Base-by-base conservation (phyloP, 2,329 filamentous ascomycete genomes). In the Alternaria sp. region DNA sequence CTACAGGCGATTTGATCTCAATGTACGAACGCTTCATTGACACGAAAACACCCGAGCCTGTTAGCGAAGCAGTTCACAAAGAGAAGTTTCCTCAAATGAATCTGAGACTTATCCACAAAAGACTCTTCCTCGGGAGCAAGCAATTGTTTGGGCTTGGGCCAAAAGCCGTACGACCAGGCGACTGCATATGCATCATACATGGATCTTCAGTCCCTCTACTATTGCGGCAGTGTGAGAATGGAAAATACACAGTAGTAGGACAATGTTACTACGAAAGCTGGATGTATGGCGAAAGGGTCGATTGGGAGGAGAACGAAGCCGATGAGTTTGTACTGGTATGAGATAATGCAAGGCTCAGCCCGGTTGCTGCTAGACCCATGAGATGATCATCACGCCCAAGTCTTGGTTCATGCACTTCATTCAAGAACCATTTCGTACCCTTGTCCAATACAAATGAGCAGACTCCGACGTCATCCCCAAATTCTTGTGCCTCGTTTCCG, bases 241-340 rank as follows among this genome's bases (percentile, higher is more conserved):
- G 9, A n/a, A 50, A 40, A 17, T 60, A 43, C 15, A 60, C 25
- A 19, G 46, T 59, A 12, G 23, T 44, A 4, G 61, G 47, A 13
- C 32, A 56, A 19, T 63, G 50, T 49, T 54, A 50, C 19, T 17
- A 60, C n/a, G 56, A 61, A 6, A 52, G 21, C n/a, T 49, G 56
- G 11, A 57, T 60, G 57, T 40, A 60, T 32, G 56, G 63, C 28
- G 56, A 66, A 19, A 26, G 28, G 19, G 47, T 66, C 3, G 30
- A 46, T n/a, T 63, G 56, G 26, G 51, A 64, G 7, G 63, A 64
- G 47, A 46, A 61, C 26, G 47, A 55, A 32, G 61, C 63, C 32
- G 52, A 60, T 25, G 52, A 57, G 15, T 40, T 60, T 23, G 36
- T 63, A 5, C 55, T 61, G 30, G 19, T 51, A 28, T 40, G 32